Conservation (phyloP, 345 rosid species). For the Brassica carinata region DNA sequence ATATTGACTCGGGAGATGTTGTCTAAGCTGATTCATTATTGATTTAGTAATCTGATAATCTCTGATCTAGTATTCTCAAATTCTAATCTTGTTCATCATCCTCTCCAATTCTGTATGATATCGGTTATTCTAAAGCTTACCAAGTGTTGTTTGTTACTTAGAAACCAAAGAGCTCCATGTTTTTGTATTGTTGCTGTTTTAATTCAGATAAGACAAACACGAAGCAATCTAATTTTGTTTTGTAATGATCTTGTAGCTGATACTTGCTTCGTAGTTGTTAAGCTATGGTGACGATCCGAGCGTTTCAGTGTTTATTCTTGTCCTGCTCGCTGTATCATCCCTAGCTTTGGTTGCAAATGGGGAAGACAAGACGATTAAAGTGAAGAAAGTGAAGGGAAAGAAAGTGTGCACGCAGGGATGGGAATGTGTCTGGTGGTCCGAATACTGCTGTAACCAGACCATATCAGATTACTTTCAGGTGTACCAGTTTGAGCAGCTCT, state of each 20-base stretch:
- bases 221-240: neutral
- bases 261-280: slow-evolving; percentile 11
- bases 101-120: too few relatives aligned
- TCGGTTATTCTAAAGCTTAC: too few relatives aligned
- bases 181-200: too few relatives aligned
- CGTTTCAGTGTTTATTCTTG: slow-evolving; percentile 24
- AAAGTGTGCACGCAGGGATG: slow-evolving; percentile 72
- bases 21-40: neutral
- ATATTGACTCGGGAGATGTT: too few relatives aligned
- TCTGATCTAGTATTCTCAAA: slow-evolving; percentile 9
- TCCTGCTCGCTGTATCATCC: slow-evolving; percentile 30
- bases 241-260: slow-evolving; percentile 6
- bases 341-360: slow-evolving; percentile 41
- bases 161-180: too few relatives aligned
- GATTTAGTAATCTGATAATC: slow-evolving; percentile 10
- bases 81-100: neutral
- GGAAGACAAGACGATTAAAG: slow-evolving; percentile 54
- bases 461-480: slow-evolving; percentile 76
- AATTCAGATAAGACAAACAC: too few relatives aligned
- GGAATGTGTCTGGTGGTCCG: slow-evolving; percentile 72
- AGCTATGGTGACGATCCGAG: slow-evolving; percentile 36
- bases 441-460: slow-evolving; percentile 79
- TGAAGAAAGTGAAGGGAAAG: slow-evolving; percentile 73
- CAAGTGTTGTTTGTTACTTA: too few relatives aligned
- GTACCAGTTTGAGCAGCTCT: slow-evolving; percentile 86